Evolutionary conservation across 2,329 filamentous ascomycete species (phyloP).

Genomic region (Stagonosporopsis tanaceti): DNA sequence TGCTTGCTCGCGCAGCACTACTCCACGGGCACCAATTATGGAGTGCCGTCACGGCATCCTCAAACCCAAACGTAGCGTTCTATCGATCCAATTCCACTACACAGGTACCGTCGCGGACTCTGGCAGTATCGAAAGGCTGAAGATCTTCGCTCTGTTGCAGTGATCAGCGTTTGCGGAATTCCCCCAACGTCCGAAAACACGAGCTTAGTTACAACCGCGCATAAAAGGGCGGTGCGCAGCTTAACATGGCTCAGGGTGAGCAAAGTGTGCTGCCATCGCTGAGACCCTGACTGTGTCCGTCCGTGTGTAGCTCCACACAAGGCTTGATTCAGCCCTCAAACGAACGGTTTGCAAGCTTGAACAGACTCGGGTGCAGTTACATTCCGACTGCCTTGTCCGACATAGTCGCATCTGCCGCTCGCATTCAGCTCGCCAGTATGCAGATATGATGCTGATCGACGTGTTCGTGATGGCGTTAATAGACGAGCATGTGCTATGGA

Average conservation of each 20-base stretch:
- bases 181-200: slow-evolving; percentile 35
- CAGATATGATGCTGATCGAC: slow-evolving; percentile 13
- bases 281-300: slow-evolving; percentile 18
- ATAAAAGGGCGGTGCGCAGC: slow-evolving; percentile 14
- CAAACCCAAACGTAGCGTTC: slow-evolving; percentile 6
- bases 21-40: slow-evolving; percentile 26
- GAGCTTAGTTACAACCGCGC: slow-evolving; percentile 3
- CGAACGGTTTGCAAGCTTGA: slow-evolving; percentile 13
- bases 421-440: slow-evolving; percentile 7
- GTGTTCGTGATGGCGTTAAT: slow-evolving; percentile 12
- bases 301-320: slow-evolving; percentile 18
- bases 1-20: slow-evolving; percentile 24
- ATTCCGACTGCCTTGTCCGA: background rate
- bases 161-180: slow-evolving; percentile 31
- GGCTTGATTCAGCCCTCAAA: slow-evolving; percentile 21
- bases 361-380: background rate
- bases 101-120: background rate
- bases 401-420: background rate
- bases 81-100: background rate
- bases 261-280: slow-evolving; percentile 6
- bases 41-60: slow-evolving; percentile 10
- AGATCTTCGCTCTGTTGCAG: slow-evolving; percentile 23
- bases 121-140: slow-evolving; percentile 21
- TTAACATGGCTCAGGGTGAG: background rate
- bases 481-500: slow-evolving; percentile 8